Evolutionary conservation across 345 rosid genomes (phyloP), one percentile per base, ranked within the genome.

Genomic region (Gynandropsis gynandra): DNA sequence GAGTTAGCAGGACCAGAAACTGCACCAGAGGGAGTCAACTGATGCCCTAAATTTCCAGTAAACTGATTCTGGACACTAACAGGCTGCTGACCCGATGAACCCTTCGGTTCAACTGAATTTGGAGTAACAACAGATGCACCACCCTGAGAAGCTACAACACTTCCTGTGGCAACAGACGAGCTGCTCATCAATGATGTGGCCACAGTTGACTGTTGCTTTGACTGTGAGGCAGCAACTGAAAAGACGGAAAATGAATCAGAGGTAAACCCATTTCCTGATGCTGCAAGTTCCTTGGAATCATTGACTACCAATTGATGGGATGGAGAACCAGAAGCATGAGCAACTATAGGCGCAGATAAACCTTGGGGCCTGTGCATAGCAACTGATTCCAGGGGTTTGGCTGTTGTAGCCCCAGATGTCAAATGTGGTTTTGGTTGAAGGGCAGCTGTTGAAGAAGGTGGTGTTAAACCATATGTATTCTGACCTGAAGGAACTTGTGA

Each of bases 251-350:
- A 74, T 51, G 98, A 78, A 61, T 75, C 76, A 42, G 93, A 55
- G 56, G 92, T 44, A 61, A 77, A 68, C n/a, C 93, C 90, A 58
- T 87, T 92, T 56, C 82, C 81, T 45, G 87, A 76, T 67, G 63
- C 76, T 56, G 55, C 72, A 48, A 52, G 44, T 47, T 67, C 68
- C 64, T 79, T 79, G 10, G 82, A 51, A 71, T 80, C 82, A 61
- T 63, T 74, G 42, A 64, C 53, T 50, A 58, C 68, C 31, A 62
- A 52, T 53, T 70, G 80, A 64, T 43, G 67, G 52, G 78, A 65
- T 58, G 62, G 43, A 35, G 47, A 18, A 43, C 59, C 64, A 32
- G 61, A 32, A 47, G 66, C 78, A 65, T 57, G 79, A 13, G 59
- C 20, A 43, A 60, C 68, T 11, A 59, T 61, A 31, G 61, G 36